A percentile compares a stretch with the other conserved stretches of the same genome.
phyloP scores from a whole-genome alignment of 352 stramenopile species.

The Salisapilia sapeloensis region DNA sequence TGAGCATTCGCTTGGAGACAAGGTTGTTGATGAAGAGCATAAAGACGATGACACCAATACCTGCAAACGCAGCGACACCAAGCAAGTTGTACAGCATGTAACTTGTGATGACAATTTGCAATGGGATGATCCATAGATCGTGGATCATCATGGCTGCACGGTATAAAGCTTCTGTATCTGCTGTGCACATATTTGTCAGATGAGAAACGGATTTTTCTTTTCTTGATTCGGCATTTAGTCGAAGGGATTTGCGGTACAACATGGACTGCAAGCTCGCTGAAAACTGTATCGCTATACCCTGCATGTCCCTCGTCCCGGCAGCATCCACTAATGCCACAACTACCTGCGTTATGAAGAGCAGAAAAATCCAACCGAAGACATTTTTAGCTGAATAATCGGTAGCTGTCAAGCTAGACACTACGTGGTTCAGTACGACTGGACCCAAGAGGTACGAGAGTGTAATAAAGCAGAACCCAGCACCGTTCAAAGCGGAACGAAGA shows the following conservation, averaged over 20 bases:
- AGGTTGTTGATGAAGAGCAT: slow-evolving; percentile 27
- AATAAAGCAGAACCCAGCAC: slow-evolving; percentile 18
- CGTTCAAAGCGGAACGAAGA: slow-evolving; percentile 14
- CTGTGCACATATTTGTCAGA: slow-evolving; percentile 45
- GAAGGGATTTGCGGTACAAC: slow-evolving; percentile 55
- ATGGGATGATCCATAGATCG: slow-evolving; percentile 36
- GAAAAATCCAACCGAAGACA: slow-evolving; percentile 48
- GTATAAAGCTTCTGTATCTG: slow-evolving; percentile 40
- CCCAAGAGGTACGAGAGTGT: slow-evolving; percentile 35
- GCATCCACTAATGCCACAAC: slow-evolving; percentile 42
- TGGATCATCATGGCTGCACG: slow-evolving; percentile 27
- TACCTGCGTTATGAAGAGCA: slow-evolving; percentile 39
- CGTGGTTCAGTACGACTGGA: slow-evolving; percentile 22
- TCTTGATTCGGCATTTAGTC: slow-evolving; percentile 15
- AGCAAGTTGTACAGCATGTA: slow-evolving; percentile 34
- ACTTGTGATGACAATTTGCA: slow-evolving; percentile 31
- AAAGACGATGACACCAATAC: slow-evolving; percentile 15
- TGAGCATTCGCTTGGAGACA: slow-evolving; percentile 12
- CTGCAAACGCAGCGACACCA: slow-evolving; percentile 20
- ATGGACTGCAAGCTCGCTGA: slow-evolving; percentile 49
- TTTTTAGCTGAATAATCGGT: slow-evolving; percentile 18
- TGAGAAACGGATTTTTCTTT: slow-evolving; percentile 18
- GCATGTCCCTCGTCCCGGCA: slow-evolving; percentile 41
- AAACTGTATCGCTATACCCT: slow-evolving; percentile 42
- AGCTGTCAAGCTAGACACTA: slow-evolving; percentile 14